Evolutionary conservation across 805 yeast genomes (phyloP).

Genomic region (Yarrowia sp.): DNA sequence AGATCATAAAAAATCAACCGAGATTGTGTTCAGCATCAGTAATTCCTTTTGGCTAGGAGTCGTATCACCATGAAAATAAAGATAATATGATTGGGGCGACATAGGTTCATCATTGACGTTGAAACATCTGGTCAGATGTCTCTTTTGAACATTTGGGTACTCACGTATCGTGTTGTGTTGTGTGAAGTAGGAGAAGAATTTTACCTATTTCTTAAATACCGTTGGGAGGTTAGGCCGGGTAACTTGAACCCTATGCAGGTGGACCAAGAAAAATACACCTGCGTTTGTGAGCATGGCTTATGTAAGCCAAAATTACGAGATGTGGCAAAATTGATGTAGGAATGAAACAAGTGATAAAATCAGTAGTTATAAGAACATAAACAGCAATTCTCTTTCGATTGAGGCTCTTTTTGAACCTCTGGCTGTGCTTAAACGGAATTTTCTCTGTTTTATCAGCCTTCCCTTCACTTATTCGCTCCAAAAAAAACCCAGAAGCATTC

Average conservation of each 20-base stretch:
- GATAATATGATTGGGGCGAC: constrained; percentile 39
- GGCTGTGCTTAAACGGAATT: too few species aligned
- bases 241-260: constrained; percentile 24
- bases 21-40: constrained; percentile 18
- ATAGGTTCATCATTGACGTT: constrained; percentile 38
- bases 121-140: constrained; percentile 1
- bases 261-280: constrained; percentile 15
- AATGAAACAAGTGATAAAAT: neutral
- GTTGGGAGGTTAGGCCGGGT: constrained; percentile 36
- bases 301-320: neutral
- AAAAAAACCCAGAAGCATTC: neutral
- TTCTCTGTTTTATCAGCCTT: too few species aligned
- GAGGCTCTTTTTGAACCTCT: too few species aligned
- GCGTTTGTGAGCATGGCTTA: constrained; percentile 28
- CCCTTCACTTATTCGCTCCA: too few species aligned
- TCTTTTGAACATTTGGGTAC: neutral
- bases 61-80: constrained; percentile 38
- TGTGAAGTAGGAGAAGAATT: constrained; percentile 2
- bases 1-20: neutral
- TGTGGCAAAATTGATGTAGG: neutral
- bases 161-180: constrained; percentile 24
- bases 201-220: constrained; percentile 5
- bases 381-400: too few species aligned
- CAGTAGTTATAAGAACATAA: too few species aligned
- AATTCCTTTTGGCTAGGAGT: constrained; percentile 37